Evolutionary conservation across 139 green algal species (phyloP).

Genomic region (Desmodesmus armatus): DNA sequence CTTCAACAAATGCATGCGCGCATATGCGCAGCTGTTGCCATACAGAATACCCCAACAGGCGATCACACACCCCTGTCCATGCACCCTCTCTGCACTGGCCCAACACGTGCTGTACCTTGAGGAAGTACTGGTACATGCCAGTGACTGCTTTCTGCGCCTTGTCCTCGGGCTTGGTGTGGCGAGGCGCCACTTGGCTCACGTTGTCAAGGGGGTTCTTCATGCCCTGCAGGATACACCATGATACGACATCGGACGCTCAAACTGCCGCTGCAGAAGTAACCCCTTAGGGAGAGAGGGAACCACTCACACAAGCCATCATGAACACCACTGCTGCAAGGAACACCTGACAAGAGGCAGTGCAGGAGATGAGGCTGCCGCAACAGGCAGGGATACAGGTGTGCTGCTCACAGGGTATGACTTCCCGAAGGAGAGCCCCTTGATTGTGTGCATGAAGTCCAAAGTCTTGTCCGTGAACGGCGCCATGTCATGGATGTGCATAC

Average conservation of each 20-base stretch:
- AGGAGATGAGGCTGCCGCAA: neutral
- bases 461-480: constrained; percentile 76
- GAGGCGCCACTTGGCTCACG: constrained; percentile 25
- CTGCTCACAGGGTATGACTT: constrained; percentile 60
- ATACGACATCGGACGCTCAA: too few relatives aligned
- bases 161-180: neutral
- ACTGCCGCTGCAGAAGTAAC: too few relatives aligned
- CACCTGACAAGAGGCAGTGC: neutral
- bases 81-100: neutral
- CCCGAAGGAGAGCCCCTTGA: constrained; percentile 75
- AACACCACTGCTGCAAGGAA: neutral
- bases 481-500: constrained; percentile 96
- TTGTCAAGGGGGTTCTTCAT: constrained; percentile 89
- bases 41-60: too few relatives aligned
- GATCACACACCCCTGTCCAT: too few relatives aligned
- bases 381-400: neutral
- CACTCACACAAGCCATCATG: too few relatives aligned
- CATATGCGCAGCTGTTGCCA: too few relatives aligned
- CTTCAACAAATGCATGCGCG: neutral
- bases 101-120: constrained; percentile 78
- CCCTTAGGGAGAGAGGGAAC: too few relatives aligned
- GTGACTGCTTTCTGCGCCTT: constrained; percentile 32
- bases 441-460: constrained; percentile 88
- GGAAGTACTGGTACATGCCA: constrained; percentile 97
- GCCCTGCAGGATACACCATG: constrained; percentile 49